Evolutionary conservation across 176 grass and related monocot genomes (phyloP), one percentile per base, ranked within the genome.

Genomic region (Echinochloa phyllopogon): DNA sequence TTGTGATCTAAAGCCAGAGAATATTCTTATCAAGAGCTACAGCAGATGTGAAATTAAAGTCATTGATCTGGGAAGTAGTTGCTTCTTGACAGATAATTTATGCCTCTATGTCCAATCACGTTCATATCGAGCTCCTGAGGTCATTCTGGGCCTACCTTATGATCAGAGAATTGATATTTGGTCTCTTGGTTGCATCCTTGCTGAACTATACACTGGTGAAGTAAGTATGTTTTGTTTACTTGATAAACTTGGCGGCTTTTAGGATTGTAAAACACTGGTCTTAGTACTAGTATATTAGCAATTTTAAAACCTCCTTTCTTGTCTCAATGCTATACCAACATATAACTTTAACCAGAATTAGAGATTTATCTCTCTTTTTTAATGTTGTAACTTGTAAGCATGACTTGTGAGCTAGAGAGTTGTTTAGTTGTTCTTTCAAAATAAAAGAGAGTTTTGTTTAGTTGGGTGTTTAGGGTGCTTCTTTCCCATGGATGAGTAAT

Each of bases 1-100:
- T 75, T 96, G 86, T 57, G 96, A 99, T 78, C 72, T 99, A 52
- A 99, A 96, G 81, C 96, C 96, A 45, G 93, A 99, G 73, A 99
- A 99, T 88, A 89, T 99, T 58, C 96, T 99, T 74, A 96, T 99
- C 70, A 99, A 99, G 86, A 99, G 96, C 92, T 99, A 99, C 75
- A 90, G 86, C 48, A 94, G 96, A 78, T 94, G 96, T 84, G 96
- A 96, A 90, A 92, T 99, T 59, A 99, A 99, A 87, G 88, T 99
- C 56, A 99, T 99, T 41, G 96, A 99, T 94, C 87, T 99, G 60
- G 93, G 96, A 83, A 99, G 96, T 86, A 99, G 96, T 84, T 99
- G 96, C 74, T 99, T 99, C 83, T 78, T 92, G 61, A 91, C 89
- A n/a, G 96, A 96, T 69, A 96, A 79, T 73, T 93, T 99, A 73